Base-by-base conservation (phyloP, 2,329 filamentous ascomycete genomes). In the Fusarium lateritium region DNA sequence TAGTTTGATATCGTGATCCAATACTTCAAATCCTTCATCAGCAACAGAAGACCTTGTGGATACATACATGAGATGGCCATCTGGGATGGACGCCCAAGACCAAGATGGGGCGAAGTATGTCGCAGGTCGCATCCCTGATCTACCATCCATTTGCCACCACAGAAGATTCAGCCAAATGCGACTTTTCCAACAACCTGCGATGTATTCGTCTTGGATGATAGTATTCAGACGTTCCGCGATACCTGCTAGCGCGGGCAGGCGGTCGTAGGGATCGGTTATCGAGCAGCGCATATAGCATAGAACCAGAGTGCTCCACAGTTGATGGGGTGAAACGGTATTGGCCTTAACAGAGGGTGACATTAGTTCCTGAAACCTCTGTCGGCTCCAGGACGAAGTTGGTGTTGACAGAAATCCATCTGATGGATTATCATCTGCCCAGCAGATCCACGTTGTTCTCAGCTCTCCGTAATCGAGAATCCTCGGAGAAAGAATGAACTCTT, bases 401-500 rank as follows among this genome's bases (percentile, higher is more conserved):
- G 38, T 33, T 7, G 50, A 43, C 5, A 21, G 8, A 21, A 53
- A 53, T 28, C 50, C 50, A 44, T 53, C 50, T 4, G 19, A 36
- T n/a, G 38, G 50, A 13, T n/a, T 53, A 13, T 44, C 26, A 4
- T 53, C 26, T 7, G 14, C 26, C 33, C 24, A 17, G 22, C 50
- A 53, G 31, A 53, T 43, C 39, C 38, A 44, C 7, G 28, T 44
- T n/a, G 39, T 53, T 53, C 50, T 43, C 38, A 44, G 28, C 38
- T 53, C 50, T 14, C 39, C 39, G 7, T 22, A 36, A 7, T 53
- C 50, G 10, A 53, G 39, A 24, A 53, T 43, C 4, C 39, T 39
- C 1, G 50, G 38, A 28, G 50, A 53, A 31, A 53, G 26, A 36
- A 53, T 34, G 14, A 34, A 53, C 28, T 53, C 50, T 26, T 53